Evolutionary conservation across 2,329 filamentous ascomycete genomes (phyloP).

Genomic region (Phyllosticta capitalensis): DNA sequence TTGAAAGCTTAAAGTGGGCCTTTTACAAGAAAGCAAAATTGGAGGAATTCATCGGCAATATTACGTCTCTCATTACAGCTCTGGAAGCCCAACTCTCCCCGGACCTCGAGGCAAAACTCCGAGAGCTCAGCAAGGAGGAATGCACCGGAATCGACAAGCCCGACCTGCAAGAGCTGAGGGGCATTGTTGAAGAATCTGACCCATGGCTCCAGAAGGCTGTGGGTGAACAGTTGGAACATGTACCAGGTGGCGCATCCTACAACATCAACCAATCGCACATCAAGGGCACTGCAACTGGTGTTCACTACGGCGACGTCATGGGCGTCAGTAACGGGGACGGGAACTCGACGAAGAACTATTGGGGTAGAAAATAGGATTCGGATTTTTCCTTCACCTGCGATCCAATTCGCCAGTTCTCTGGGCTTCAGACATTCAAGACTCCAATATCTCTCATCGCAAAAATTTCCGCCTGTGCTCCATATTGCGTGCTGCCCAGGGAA

Average conservation of each 20-base stretch:
- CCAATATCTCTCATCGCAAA: too few species aligned
- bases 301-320: background rate
- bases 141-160: background rate
- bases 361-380: too few species aligned
- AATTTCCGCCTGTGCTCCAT: too few species aligned
- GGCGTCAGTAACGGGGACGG: background rate
- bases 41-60: background rate
- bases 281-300: background rate
- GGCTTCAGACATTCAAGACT: too few species aligned
- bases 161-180: background rate
- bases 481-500: too few species aligned
- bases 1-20: background rate
- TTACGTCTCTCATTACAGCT: background rate
- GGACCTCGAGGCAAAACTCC: background rate
- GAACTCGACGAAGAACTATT: background rate
- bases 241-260: background rate
- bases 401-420: too few species aligned
- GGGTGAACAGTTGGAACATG: background rate
- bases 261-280: background rate
- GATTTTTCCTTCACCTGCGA: too few species aligned
- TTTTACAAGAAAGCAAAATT: background rate
- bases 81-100: background rate
- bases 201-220: background rate
- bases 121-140: background rate
- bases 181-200: background rate